Conservation (phyloP, 2,329 filamentous ascomycete genomes). For the Talaromyces piceae region DNA sequence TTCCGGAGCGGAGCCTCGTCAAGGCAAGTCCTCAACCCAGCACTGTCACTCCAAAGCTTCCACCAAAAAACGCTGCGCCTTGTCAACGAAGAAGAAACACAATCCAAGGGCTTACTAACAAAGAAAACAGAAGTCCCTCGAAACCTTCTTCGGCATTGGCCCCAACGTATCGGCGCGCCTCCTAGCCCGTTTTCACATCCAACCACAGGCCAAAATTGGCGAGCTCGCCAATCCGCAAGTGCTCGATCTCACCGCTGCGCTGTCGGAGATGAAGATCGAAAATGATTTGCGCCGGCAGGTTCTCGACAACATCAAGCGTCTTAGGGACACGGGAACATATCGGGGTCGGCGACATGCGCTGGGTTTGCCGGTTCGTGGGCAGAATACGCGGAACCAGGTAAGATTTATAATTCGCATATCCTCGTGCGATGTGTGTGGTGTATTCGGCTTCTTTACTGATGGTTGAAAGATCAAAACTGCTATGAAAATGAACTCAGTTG, state of each 20-base stretch:
- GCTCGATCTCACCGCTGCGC: constrained; percentile 72
- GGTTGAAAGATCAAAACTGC: constrained; percentile 52
- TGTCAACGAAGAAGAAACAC: too few relatives aligned
- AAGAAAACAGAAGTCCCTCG: constrained; percentile 50
- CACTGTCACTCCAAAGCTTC: neutral
- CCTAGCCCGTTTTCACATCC: constrained; percentile 83
- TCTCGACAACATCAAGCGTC: constrained; percentile 72
- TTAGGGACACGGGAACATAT: constrained; percentile 88
- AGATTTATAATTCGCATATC: constrained; percentile 13
- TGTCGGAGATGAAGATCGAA: constrained; percentile 89
- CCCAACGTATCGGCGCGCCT: constrained; percentile 61
- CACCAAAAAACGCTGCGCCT: too few relatives aligned
- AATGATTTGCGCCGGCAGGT: constrained; percentile 73
- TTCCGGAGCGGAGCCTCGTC: constrained; percentile 74
- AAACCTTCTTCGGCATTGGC: constrained; percentile 81
- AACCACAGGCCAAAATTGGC: constrained; percentile 72
- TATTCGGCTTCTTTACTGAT: neutral
- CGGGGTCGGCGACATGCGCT: constrained; percentile 87
- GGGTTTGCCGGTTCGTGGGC: constrained; percentile 82
- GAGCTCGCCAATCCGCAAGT: constrained; percentile 67
- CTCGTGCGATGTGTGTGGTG: neutral
- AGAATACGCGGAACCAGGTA: constrained; percentile 74
- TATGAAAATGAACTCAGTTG: constrained; percentile 51
- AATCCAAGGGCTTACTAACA: too few relatives aligned
- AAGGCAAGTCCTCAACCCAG: constrained; percentile 50